Base-by-base conservation (phyloP, 805 yeast genomes). In the Ogataea dorogensis region DNA sequence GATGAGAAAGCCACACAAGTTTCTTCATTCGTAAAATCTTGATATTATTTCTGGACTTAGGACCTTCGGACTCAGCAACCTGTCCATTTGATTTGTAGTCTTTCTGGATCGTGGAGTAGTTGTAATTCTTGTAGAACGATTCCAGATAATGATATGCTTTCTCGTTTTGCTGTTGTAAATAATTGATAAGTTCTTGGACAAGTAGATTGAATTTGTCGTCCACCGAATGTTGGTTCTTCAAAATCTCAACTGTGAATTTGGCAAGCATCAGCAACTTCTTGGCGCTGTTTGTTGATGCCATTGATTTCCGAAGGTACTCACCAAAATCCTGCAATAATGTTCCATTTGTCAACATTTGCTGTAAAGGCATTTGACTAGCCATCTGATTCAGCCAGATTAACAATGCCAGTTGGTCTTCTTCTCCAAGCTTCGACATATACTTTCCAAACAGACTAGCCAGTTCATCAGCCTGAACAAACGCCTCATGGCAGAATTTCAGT, bases 1-100 rank as follows among this genome's bases (percentile, higher is more conserved):
- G 58, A 16, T 59, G 56, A 11, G 54, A 50, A 12, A 61, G 36
- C 65, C 65, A 61, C 7, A 61, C 31, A 8, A 56, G 45, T 26
- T 61, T 59, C 31, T 53, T 55, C 25, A 59, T 26, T 28, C 49
- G 46, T 7, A 56, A 28, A 6, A 48, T 20, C 24, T 51, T 58
- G n/a, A 44, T 28, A 17, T 47, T 49, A 17, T 42, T 48, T 12
- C 44, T 33, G 5, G 46, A 29, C 25, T 28, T 39, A 6, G 31
- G 19, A 4, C 41, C 12, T n/a, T 38, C 50, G 13, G 31, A 33
- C 6, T 14, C 28, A 12, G 32, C 36, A 4, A 31, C n/a, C 8
- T 32, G 22, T 7, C 27, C 21, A n/a, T 19, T 40, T 2, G 44
- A 21, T 23, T 42, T 41, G 28, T 44, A 45, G 33, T 47, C 50